These are phyloP conservation scores for Epicoccum nigrum DNA, from an alignment of 2,329 filamentous ascomycete species.

Conservation along the genomic window DNA sequence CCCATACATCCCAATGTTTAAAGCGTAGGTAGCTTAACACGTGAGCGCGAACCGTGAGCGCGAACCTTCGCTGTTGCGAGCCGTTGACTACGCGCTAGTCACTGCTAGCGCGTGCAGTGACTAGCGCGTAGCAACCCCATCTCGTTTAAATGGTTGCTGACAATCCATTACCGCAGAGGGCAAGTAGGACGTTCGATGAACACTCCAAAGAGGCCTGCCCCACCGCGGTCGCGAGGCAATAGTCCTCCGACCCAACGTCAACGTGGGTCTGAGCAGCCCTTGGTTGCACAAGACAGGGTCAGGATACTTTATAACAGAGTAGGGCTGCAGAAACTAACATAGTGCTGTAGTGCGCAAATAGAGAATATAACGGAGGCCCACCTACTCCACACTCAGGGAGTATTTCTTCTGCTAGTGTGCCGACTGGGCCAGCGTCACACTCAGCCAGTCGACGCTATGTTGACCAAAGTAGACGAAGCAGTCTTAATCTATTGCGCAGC, in stretches of 20 bases:
- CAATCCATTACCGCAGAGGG: not conserved
- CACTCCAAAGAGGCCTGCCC: slow-evolving; percentile 25
- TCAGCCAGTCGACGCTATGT: slow-evolving; percentile 9
- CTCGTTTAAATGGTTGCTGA: not conserved
- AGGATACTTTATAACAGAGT: not conserved
- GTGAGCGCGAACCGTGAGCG: not conserved
- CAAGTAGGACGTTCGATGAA: not conserved
- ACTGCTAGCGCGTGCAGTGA: not conserved
- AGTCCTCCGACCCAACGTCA: slow-evolving; percentile 31
- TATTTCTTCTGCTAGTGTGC: slow-evolving; percentile 15
- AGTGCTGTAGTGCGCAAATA: slow-evolving; percentile 18
- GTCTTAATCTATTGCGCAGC: slow-evolving; percentile 1
- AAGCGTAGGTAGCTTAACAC: not conserved
- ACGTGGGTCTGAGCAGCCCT: slow-evolving; percentile 8
- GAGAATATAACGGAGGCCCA: not conserved
- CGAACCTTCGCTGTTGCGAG: not conserved
- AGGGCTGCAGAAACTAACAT: not conserved
- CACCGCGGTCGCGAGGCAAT: slow-evolving; percentile 20
- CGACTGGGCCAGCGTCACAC: slow-evolving; percentile 5
- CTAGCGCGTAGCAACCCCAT: too few species aligned
- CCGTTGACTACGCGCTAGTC: not conserved
- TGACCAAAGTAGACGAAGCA: slow-evolving; percentile 21
- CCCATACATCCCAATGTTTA: too few species aligned
- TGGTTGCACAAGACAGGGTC: slow-evolving; percentile 8
- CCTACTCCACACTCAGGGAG: slow-evolving; percentile 16